Conservation (phyloP, 225 moss, liverwort and hornwort genomes). For the Sphagnum tenellum region DNA sequence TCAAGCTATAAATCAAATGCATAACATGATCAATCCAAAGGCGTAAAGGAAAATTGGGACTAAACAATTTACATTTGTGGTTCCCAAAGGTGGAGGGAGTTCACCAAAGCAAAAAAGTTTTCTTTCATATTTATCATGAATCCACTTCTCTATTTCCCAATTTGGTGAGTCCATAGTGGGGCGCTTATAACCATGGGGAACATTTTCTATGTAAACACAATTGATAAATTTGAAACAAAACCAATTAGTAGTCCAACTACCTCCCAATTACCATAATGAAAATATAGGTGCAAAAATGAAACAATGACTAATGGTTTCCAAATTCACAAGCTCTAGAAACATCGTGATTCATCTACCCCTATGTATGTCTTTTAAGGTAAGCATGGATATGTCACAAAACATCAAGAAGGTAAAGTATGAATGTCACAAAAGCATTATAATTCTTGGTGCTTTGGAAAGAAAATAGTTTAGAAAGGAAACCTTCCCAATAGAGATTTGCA, state of each 20-base stretch:
- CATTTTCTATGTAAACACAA: conserved; percentile 29
- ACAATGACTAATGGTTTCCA: not conserved
- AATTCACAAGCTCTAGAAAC: not conserved
- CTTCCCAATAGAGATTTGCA: conserved; percentile 60
- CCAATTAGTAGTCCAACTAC: too few relatives aligned
- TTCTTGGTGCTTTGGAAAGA: not conserved
- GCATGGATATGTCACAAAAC: not conserved
- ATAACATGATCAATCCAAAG: not conserved
- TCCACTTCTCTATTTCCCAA: conserved; percentile 55
- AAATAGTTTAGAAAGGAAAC: conserved; percentile 5
- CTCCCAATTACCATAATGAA: too few relatives aligned
- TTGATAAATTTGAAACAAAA: too few relatives aligned
- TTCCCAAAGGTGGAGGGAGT: conserved; percentile 26
- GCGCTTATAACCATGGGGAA: conserved; percentile 34
- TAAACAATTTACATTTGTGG: conserved; percentile 7
- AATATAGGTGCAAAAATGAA: not conserved
- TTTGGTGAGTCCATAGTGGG: conserved; percentile 49
- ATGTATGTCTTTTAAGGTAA: not conserved
- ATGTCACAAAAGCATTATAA: not conserved
- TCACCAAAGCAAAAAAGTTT: conserved; percentile 38
- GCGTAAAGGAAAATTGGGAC: not conserved
- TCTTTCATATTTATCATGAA: conserved; percentile 60
- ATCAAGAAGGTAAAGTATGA: not conserved
- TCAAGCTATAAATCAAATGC: not conserved
- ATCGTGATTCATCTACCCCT: not conserved